Base-by-base conservation (phyloP, 2,329 filamentous ascomycete genomes). In the Colletotrichum aenigma region DNA sequence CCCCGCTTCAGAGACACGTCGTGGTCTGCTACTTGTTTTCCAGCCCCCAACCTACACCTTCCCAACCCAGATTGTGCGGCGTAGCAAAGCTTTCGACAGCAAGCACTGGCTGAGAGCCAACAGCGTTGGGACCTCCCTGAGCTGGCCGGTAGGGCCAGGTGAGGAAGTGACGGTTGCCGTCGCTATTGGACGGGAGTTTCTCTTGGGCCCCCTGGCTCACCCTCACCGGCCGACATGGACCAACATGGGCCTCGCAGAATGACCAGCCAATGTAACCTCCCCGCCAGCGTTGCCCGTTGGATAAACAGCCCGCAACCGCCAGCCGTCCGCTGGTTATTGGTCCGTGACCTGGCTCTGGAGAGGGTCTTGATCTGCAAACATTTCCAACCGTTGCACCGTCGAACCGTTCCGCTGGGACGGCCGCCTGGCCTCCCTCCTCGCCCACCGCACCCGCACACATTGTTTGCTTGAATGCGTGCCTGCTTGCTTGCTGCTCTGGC, bases 371-470 rank as follows among this genome's bases (percentile, higher is more conserved):
- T 76, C 74, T 75, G 74, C 74, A 76, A 66, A 66, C 74, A 68
- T 55, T 66, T 70, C 72, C 74, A 68, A 74, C 66, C 28, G 66
- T 75, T 70, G 60, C 74, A 75, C 74, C 66, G 72, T 34, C 66
- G 74, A 75, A 76, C 74, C 74, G 71, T 74, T 70, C 74, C 62
- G 66, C 71, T 38, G 74, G 74, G 74, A 76, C 74, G 52, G 66
- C 74, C 43, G 43, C n/a, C 43, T 13, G 43, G 43, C 43, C n/a
- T 66, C 56, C 28, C 65, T 60, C 74, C 52, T 66, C 30, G 60
- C 48, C 43, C 43, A 64, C 60, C 74, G 36, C 65, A 24, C 16
- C 10, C 28, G 30, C 58, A 21, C 58, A 32, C 18, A 7, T 18
- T 38, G 24, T 56, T 66, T 56, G 26, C 52, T 67, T 64, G 55